Evolutionary conservation across 345 rosid species (phyloP).

Genomic region (Microcos paniculata): DNA sequence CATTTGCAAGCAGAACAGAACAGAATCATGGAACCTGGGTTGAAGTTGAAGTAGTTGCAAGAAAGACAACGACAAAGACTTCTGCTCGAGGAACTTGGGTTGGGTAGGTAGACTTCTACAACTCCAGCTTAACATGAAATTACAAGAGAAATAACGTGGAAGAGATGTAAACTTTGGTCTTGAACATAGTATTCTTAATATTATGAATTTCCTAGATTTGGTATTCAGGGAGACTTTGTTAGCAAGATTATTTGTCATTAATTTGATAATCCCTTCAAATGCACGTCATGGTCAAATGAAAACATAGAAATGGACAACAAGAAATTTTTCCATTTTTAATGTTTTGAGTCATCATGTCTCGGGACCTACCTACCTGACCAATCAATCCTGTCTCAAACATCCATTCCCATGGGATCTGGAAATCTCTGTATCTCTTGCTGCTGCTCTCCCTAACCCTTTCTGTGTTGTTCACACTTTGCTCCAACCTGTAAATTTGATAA

Average conservation of each 20-base stretch:
- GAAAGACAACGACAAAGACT: too few species aligned
- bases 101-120: too few species aligned
- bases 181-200: background rate
- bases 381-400: slow-evolving; percentile 72
- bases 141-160: too few species aligned
- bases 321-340: background rate
- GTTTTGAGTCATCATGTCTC: slow-evolving; percentile 15
- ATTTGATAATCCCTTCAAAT: background rate
- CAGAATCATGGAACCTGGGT: background rate
- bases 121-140: too few species aligned
- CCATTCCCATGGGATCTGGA: slow-evolving; percentile 96
- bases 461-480: slow-evolving; percentile 52
- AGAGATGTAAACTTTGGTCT: too few species aligned
- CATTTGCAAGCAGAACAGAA: background rate
- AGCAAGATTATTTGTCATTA: background rate
- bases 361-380: slow-evolving; percentile 68
- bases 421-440: slow-evolving; percentile 70
- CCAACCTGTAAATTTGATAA: slow-evolving; percentile 58
- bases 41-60: too few species aligned
- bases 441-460: slow-evolving; percentile 66
- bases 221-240: background rate
- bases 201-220: background rate
- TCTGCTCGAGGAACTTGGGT: too few species aligned
- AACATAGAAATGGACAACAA: background rate
- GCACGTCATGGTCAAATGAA: background rate